Conservation (phyloP, 2,329 filamentous ascomycete genomes). For the Aspergillus sp. region DNA sequence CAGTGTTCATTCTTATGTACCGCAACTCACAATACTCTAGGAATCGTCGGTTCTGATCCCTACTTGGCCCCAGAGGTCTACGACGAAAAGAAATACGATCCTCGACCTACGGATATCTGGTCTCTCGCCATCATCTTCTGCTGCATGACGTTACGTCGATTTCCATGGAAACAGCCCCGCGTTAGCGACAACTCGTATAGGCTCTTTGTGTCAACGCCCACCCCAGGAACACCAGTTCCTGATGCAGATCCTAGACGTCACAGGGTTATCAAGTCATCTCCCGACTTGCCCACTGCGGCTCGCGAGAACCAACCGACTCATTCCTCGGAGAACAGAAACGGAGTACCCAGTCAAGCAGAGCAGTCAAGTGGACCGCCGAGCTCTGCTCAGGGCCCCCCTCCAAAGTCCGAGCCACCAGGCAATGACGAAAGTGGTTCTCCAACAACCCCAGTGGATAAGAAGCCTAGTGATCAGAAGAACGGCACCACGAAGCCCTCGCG, state of each 20-base stretch:
- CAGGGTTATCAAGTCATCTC: conserved; percentile 32
- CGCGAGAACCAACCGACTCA: conserved; percentile 23
- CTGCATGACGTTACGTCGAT: conserved; percentile 93
- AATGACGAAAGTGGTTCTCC: conserved; percentile 24
- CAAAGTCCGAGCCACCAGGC: conserved; percentile 18
- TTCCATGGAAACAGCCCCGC: conserved; percentile 95
- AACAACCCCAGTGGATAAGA: conserved; percentile 24
- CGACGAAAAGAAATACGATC: conserved; percentile 88
- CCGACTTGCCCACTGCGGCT: conserved; percentile 29
- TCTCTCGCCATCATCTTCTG: conserved; percentile 98
- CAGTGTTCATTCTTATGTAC: conserved; percentile 2
- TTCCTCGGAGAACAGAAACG: conserved; percentile 14
- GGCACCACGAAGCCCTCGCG: conserved; percentile 24
- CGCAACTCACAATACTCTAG: conserved; percentile 39
- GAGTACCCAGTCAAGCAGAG: conserved; percentile 8
- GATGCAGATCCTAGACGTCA: conserved; percentile 38
- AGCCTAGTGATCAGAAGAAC: conserved; percentile 17
- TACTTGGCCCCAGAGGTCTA: conserved; percentile 97
- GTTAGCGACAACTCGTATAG: conserved; percentile 92
- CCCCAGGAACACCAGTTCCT: conserved; percentile 59
- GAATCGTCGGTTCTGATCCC: conserved; percentile 83
- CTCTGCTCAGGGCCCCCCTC: conserved; percentile 19
- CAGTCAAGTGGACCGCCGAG: conserved; percentile 14
- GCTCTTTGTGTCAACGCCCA: conserved; percentile 82
- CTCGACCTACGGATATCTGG: conserved; percentile 93